Conservation (phyloP, 768 basidiomycete species). For the Sistotremastrum niveocremeum region DNA sequence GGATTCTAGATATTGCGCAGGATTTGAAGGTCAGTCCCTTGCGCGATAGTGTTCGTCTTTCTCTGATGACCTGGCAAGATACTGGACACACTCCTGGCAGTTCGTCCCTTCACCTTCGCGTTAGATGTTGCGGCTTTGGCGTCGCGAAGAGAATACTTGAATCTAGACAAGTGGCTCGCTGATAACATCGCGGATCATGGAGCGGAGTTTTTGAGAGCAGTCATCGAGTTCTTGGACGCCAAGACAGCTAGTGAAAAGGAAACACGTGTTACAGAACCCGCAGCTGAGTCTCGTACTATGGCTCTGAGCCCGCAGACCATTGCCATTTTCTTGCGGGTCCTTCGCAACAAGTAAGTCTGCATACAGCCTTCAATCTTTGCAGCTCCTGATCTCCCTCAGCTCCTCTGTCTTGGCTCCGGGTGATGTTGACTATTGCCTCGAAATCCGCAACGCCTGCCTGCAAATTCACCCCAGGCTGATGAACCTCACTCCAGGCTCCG, state of each 20-base stretch:
- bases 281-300: slow-evolving; percentile 70
- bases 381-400: slow-evolving; percentile 23
- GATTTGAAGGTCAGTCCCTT: slow-evolving; percentile 64
- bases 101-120: slow-evolving; percentile 78
- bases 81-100: slow-evolving; percentile 81
- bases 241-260: slow-evolving; percentile 88
- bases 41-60: not conserved
- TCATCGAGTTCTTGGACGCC: slow-evolving; percentile 79
- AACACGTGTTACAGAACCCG: slow-evolving; percentile 62
- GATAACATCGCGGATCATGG: slow-evolving; percentile 77
- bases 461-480: slow-evolving; percentile 95
- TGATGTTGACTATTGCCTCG: slow-evolving; percentile 76
- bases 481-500: slow-evolving; percentile 77
- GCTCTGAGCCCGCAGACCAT: slow-evolving; percentile 77
- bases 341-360: slow-evolving; percentile 62
- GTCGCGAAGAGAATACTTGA: slow-evolving; percentile 83
- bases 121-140: slow-evolving; percentile 92
- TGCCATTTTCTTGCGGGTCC: slow-evolving; percentile 81
- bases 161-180: slow-evolving; percentile 93
- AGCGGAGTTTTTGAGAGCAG: slow-evolving; percentile 72
- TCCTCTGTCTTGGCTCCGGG: slow-evolving; percentile 60
- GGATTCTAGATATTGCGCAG: slow-evolving; percentile 90
- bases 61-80: slow-evolving; percentile 36
- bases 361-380: not conserved
- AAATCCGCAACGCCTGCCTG: slow-evolving; percentile 84